These are phyloP conservation scores for Candida glucosophila DNA, from an alignment of 1,139 yeast genomes.

Conservation along the genomic window DNA sequence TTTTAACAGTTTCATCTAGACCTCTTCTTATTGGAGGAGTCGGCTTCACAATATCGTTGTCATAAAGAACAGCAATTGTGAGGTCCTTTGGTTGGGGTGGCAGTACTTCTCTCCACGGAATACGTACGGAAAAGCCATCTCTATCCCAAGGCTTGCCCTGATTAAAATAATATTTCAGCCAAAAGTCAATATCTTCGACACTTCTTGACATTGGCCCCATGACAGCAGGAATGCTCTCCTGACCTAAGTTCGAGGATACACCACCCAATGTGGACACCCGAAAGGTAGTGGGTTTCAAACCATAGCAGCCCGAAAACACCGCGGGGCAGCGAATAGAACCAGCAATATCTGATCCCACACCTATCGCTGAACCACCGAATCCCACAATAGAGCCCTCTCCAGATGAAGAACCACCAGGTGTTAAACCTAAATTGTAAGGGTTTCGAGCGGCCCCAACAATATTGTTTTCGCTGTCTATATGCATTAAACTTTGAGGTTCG, in stretches of 20 bases:
- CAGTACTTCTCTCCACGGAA: constrained; percentile 55
- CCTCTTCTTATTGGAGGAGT: constrained; percentile 52
- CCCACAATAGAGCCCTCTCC: constrained; percentile 70
- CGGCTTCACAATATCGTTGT: constrained; percentile 28
- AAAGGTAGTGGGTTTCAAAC: constrained; percentile 61
- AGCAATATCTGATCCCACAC: constrained; percentile 74
- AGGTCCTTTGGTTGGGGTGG: constrained; percentile 31
- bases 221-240: constrained; percentile 51
- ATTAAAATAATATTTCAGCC: constrained; percentile 49
- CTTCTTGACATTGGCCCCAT: constrained; percentile 57
- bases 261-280: constrained; percentile 48
- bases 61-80: constrained; percentile 32
- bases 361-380: constrained; percentile 57
- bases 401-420: constrained; percentile 60
- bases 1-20: constrained; percentile 17
- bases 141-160: constrained; percentile 63
- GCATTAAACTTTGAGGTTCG: constrained; percentile 43
- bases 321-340: constrained; percentile 75
- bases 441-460: constrained; percentile 29
- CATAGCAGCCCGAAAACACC: constrained; percentile 59
- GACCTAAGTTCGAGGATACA: constrained; percentile 47
- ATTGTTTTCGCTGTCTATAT: constrained; percentile 36
- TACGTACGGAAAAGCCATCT: constrained; percentile 46
- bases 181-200: constrained; percentile 55
- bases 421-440: constrained; percentile 31